phyloP scores from a whole-genome alignment of 805 yeast genomes.

The Zygosaccharomyces rouxii region DNA sequence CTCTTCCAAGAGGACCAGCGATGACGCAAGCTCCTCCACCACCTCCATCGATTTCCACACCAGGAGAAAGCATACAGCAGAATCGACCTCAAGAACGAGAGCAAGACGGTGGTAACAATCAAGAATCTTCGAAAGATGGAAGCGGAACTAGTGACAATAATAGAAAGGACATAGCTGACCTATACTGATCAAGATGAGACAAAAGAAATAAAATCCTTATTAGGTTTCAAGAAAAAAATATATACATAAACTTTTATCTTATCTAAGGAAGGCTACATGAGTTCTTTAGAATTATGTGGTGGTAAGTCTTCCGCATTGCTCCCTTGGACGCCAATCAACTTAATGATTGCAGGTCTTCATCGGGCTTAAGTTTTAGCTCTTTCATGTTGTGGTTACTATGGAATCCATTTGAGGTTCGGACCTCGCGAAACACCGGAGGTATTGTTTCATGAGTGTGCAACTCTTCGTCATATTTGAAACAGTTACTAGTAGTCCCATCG shows the following conservation, averaged over 20 bases:
- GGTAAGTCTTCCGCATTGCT: background rate
- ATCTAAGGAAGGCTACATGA: background rate
- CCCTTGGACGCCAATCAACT: background rate
- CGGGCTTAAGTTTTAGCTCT: background rate
- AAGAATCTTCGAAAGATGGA: background rate
- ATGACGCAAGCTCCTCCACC: background rate
- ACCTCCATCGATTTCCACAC: background rate
- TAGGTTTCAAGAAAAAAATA: background rate
- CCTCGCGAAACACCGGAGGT: slow-evolving; percentile 5
- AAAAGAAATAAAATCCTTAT: background rate
- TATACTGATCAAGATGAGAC: slow-evolving; percentile 7
- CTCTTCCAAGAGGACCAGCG: background rate
- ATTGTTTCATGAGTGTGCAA: slow-evolving; percentile 3
- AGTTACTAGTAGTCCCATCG: background rate
- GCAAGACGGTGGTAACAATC: background rate
- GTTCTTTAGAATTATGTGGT: background rate
- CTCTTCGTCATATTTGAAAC: slow-evolving; percentile 8
- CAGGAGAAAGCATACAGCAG: background rate
- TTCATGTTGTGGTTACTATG: slow-evolving; percentile 1
- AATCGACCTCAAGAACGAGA: background rate
- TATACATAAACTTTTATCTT: slow-evolving; percentile 3
- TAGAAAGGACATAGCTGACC: slow-evolving; percentile 14
- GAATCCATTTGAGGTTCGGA: slow-evolving; percentile 7
- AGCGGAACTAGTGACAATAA: background rate
- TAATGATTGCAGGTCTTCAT: background rate